Evolutionary conservation across 2,329 filamentous ascomycete species (phyloP).

Genomic region (Aureobasidium sp.): DNA sequence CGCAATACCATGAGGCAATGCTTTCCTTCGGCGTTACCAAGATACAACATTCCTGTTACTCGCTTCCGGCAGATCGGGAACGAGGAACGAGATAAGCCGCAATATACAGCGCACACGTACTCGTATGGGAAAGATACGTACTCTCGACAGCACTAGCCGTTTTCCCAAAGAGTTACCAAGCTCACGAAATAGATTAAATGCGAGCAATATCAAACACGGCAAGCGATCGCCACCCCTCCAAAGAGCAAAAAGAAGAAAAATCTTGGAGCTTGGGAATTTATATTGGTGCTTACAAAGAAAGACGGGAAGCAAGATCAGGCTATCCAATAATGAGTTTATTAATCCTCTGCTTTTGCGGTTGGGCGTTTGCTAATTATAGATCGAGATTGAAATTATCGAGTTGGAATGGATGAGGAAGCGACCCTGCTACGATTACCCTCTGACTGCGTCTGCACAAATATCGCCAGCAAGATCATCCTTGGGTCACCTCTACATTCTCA

Average conservation of each 20-base stretch:
- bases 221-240: neutral
- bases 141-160: neutral
- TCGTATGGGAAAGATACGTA: neutral
- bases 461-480: neutral
- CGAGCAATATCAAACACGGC: conserved; percentile 1
- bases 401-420: neutral
- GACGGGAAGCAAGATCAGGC: neutral
- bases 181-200: neutral
- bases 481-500: no score
- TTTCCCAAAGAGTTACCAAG: neutral
- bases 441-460: neutral
- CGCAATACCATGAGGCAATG: neutral
- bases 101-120: neutral
- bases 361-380: neutral
- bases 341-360: neutral
- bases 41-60: neutral
- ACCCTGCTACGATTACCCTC: neutral
- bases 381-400: neutral
- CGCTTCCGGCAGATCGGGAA: neutral
- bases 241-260: neutral
- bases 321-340: neutral
- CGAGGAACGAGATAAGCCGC: neutral
- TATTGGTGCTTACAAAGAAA: neutral
- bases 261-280: conserved; percentile 1
- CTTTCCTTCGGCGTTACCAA: neutral